phyloP scores from a whole-genome alignment of 768 basidiomycete species.

The Polyporus arcularius region DNA sequence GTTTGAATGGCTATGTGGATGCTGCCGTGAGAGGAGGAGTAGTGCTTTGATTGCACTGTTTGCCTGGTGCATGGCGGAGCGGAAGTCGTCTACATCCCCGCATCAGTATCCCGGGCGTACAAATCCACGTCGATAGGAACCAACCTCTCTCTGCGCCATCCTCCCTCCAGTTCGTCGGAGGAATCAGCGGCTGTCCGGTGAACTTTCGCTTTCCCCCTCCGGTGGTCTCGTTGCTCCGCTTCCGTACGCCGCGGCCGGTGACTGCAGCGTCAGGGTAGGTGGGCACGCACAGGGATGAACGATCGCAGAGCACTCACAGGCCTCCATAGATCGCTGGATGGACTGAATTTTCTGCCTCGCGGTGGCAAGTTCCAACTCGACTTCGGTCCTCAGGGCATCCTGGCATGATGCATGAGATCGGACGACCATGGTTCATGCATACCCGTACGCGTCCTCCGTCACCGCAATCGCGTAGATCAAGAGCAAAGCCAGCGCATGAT shows the following conservation, averaged over 20 bases:
- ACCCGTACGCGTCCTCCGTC: neutral
- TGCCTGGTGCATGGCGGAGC: constrained; percentile 69
- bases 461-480: neutral
- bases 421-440: neutral
- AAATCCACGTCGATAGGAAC: neutral
- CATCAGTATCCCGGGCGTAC: no score
- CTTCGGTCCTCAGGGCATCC: constrained; percentile 68
- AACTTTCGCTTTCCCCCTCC: constrained; percentile 20
- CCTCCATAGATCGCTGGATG: constrained; percentile 59
- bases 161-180: constrained; percentile 16
- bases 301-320: constrained; percentile 39
- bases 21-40: constrained; percentile 39
- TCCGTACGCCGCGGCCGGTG: constrained; percentile 17
- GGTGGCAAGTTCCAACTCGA: constrained; percentile 75
- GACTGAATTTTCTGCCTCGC: constrained; percentile 72
- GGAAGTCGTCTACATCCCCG: constrained; percentile 61
- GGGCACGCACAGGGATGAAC: neutral
- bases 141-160: constrained; percentile 28
- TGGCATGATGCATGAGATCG: constrained; percentile 28
- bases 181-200: constrained; percentile 12
- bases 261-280: constrained; percentile 10
- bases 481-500: neutral
- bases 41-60: constrained; percentile 59
- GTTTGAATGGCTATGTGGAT: constrained; percentile 29
- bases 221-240: constrained; percentile 14